Evolutionary conservation across 129 eudicot genomes (phyloP).

Genomic region (Artemisia tridentata): DNA sequence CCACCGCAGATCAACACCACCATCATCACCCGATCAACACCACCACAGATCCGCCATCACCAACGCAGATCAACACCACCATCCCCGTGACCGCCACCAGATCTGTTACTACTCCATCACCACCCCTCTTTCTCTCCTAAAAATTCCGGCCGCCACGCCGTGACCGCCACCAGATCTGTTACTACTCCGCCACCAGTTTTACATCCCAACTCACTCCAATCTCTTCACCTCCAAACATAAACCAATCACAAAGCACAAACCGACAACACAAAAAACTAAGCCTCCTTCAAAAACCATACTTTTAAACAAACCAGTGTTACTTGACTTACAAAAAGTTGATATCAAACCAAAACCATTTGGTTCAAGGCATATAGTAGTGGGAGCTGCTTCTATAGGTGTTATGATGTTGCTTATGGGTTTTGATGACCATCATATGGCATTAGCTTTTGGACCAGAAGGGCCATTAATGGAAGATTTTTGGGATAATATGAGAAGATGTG

Average conservation of each 20-base stretch:
- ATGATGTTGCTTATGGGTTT: constrained; percentile 61
- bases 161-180: no score
- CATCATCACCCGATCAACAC: no score
- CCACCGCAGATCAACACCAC: no score
- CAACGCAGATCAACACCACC: no score
- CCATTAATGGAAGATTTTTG: constrained; percentile 94
- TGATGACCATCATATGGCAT: constrained; percentile 69
- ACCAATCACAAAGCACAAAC: constrained; percentile 19
- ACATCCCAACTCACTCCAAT: constrained; percentile 35
- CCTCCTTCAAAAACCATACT: constrained; percentile 19
- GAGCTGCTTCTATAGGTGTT: constrained; percentile 59
- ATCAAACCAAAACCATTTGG: constrained; percentile 19
- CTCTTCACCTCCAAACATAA: constrained; percentile 29
- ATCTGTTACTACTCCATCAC: no score
- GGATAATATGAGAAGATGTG: constrained; percentile 99
- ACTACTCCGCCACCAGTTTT: no score
- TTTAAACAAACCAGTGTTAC: constrained; percentile 16
- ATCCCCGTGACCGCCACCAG: no score
- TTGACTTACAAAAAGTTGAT: constrained; percentile 24
- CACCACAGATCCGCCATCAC: no score
- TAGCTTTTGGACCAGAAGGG: constrained; percentile 95
- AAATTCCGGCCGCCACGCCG: no score
- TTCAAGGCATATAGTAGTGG: constrained; percentile 53
- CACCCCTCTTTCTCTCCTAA: no score
- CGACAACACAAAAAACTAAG: constrained; percentile 16